Conservation (phyloP, 495 filamentous ascomycete genomes). For the Staphylotrichum tortipilum region DNA sequence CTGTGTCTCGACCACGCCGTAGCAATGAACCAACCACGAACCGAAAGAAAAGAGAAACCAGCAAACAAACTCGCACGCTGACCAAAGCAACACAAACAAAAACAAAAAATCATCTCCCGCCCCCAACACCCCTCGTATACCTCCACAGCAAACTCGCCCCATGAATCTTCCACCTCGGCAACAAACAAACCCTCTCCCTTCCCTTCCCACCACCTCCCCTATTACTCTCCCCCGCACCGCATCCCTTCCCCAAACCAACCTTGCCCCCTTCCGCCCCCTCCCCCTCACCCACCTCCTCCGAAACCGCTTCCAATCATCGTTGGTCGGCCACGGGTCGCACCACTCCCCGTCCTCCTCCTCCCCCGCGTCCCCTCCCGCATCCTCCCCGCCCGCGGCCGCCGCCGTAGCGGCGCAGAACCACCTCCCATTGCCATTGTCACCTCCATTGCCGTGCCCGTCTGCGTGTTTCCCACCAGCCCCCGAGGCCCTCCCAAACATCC, state of each 20-base stretch:
- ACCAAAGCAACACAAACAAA: no score
- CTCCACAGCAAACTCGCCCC: constrained; percentile 31
- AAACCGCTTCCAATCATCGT: constrained; percentile 33
- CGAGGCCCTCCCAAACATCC: not conserved
- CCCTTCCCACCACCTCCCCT: not conserved
- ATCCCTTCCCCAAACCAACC: constrained; percentile 1
- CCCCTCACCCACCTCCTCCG: constrained; percentile 27
- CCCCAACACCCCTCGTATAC: constrained; percentile 22
- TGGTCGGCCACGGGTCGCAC: constrained; percentile 33
- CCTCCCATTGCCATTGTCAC: not conserved
- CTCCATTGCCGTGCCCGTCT: no score
- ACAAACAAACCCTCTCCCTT: constrained; percentile 9
- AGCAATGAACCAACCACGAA: no score
- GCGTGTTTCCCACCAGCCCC: not conserved
- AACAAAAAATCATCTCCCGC: constrained; percentile 11
- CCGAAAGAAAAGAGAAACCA: no score
- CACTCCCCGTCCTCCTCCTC: constrained; percentile 25
- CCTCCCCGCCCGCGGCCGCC: not conserved
- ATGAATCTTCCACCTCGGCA: constrained; percentile 23
- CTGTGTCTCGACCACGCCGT: no score
- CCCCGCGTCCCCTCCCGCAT: not conserved
- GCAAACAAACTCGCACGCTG: no score
- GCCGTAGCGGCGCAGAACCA: not conserved
- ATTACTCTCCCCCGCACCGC: constrained; percentile 1
- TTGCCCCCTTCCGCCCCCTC: constrained; percentile 2